Percentiles rank a stretch among this genome's conserved stretches.
Evolutionary conservation across 768 basidiomycete species (phyloP).

Genomic region (Hygrocybe coccinea): DNA sequence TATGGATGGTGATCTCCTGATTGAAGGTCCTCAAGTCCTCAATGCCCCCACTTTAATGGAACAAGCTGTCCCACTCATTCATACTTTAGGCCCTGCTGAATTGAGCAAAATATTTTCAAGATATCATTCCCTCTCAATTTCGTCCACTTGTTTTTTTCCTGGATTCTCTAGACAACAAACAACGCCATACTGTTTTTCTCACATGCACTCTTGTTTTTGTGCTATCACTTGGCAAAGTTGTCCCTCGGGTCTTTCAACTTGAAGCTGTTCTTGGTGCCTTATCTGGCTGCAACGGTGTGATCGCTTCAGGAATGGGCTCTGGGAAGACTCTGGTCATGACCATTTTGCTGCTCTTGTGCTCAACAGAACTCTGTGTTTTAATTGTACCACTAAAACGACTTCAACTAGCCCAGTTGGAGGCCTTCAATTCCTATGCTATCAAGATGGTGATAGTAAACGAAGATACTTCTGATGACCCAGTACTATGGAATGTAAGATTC

Average conservation of each 20-base stretch:
- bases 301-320: background rate
- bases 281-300: background rate
- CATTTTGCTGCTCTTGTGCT: constrained; percentile 20
- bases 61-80: too few species aligned
- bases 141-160: background rate
- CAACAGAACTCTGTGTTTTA: constrained; percentile 6
- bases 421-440: constrained; percentile 15
- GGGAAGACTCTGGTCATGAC: too few species aligned
- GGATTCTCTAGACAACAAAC: background rate
- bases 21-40: too few species aligned
- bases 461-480: constrained; percentile 18
- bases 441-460: constrained; percentile 17
- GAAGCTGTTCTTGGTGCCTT: background rate
- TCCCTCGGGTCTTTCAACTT: background rate
- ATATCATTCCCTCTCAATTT: background rate
- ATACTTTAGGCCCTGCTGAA: background rate
- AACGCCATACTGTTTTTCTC: background rate
- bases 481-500: too few species aligned
- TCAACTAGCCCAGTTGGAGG: constrained; percentile 9
- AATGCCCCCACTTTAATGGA: too few species aligned
- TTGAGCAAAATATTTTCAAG: background rate
- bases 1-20: too few species aligned
- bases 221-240: background rate
- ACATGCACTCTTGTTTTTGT: background rate
- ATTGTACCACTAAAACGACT: constrained; percentile 13